Evolutionary conservation across 306 rosid genomes (phyloP).

Genomic region (Trifolium dubium): DNA sequence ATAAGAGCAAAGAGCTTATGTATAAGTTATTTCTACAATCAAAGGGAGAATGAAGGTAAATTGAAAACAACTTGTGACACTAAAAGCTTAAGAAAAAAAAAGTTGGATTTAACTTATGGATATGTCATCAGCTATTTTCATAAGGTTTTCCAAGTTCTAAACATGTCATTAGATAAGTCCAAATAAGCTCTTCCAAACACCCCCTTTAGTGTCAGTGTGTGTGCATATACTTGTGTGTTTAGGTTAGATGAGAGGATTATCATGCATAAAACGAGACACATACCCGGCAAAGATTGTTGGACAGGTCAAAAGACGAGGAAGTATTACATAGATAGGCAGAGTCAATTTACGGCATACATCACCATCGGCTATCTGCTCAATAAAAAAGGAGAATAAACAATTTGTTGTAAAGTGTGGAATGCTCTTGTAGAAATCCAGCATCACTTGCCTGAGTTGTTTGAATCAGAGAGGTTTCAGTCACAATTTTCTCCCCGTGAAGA

Average conservation of each 20-base stretch:
- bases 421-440: slow-evolving; percentile 21
- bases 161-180: not conserved
- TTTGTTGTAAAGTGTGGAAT: slow-evolving; percentile 16
- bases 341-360: slow-evolving; percentile 68
- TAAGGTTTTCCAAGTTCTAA: not conserved
- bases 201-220: not conserved
- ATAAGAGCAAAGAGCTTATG: not conserved
- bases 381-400: slow-evolving; percentile 25
- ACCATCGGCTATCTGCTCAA: slow-evolving; percentile 85
- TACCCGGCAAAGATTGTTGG: slow-evolving; percentile 91
- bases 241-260: not conserved
- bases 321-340: slow-evolving; percentile 73
- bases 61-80: not conserved
- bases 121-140: not conserved
- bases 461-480: slow-evolving; percentile 76
- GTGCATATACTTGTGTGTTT: not conserved
- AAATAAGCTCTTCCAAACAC: not conserved
- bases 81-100: not conserved
- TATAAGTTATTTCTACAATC: not conserved
- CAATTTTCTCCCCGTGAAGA: slow-evolving; percentile 85
- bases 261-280: slow-evolving; percentile 32
- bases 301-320: slow-evolving; percentile 92
- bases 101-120: not conserved
- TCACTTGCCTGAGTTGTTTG: slow-evolving; percentile 84
- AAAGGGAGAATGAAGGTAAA: not conserved